Conservation (phyloP, 129 eudicot genomes). For the Helianthus annuus region HanXRQr2.0-SUNRISE NC_035441.2:184730571-184731070, state of each 20-base stretch:
- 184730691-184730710: constrained; percentile 44
- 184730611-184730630: constrained; percentile 83
- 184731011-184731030: too few relatives aligned
- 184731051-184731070: too few relatives aligned
- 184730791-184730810: constrained; percentile 66
- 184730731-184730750: constrained; percentile 76
- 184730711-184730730: constrained; percentile 60
- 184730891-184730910: neutral
- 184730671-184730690: constrained; percentile 53
- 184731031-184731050: too few relatives aligned
- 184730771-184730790: constrained; percentile 49
- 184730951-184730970: too few relatives aligned
- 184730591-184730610: constrained; percentile 69
- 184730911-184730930: too few relatives aligned
- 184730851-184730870: constrained; percentile 87
- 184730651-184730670: constrained; percentile 56
- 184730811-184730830: constrained; percentile 61
- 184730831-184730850: constrained; percentile 78
- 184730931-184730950: too few relatives aligned
- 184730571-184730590: constrained; percentile 68
- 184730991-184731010: too few relatives aligned
- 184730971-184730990: too few relatives aligned
- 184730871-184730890: constrained; percentile 72
- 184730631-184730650: constrained; percentile 52
- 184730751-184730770: constrained; percentile 83